A percentile compares a stretch with the other conserved stretches of the same genome.
Evolutionary conservation across 164 flowering plant species (phyloP).

Genomic region (Vitis labrusca): DNA sequence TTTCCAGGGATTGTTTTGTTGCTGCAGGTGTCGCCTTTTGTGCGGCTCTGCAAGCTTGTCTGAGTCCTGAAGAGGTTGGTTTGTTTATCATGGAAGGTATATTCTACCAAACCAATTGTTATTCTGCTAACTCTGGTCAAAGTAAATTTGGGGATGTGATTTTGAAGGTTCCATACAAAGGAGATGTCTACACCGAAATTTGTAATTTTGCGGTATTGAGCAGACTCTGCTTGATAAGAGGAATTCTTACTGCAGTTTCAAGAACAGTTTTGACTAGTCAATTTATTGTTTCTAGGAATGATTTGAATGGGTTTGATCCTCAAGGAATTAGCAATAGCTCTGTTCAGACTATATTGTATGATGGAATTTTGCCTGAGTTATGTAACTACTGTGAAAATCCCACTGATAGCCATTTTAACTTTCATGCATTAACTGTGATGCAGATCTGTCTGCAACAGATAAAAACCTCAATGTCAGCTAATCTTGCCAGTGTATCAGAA

Average conservation of each 20-base stretch:
- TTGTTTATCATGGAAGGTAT: conserved; percentile 51
- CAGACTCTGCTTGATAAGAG: conserved; percentile 87
- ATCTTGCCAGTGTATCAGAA: conserved; percentile 29
- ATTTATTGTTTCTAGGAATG: conserved; percentile 27
- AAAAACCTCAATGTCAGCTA: conserved; percentile 63
- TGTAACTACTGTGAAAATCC: conserved; percentile 87
- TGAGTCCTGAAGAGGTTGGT: conserved; percentile 63
- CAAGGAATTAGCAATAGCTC: conserved; percentile 17
- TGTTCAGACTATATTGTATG: conserved; percentile 71
- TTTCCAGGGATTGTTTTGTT: conserved; percentile 90
- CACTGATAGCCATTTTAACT: conserved; percentile 89
- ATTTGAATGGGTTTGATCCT: conserved; percentile 15
- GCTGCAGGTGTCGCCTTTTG: conserved; percentile 93
- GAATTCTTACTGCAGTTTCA: conserved; percentile 89
- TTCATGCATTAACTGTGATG: conserved; percentile 89
- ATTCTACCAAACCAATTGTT: conserved; percentile 31
- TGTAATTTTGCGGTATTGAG: conserved; percentile 53
- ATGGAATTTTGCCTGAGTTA: conserved; percentile 90
- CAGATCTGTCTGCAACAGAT: conserved; percentile 98
- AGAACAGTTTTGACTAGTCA: conserved; percentile 59
- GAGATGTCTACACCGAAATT: conserved; percentile 55
- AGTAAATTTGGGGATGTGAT: conserved; percentile 22
- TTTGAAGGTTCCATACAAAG: conserved; percentile 49
- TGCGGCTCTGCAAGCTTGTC: conserved; percentile 82
- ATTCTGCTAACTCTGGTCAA: conserved; percentile 14